Evolutionary conservation across 2,329 filamentous ascomycete species (phyloP).

Genomic region (Aspergillus brasiliensis): DNA sequence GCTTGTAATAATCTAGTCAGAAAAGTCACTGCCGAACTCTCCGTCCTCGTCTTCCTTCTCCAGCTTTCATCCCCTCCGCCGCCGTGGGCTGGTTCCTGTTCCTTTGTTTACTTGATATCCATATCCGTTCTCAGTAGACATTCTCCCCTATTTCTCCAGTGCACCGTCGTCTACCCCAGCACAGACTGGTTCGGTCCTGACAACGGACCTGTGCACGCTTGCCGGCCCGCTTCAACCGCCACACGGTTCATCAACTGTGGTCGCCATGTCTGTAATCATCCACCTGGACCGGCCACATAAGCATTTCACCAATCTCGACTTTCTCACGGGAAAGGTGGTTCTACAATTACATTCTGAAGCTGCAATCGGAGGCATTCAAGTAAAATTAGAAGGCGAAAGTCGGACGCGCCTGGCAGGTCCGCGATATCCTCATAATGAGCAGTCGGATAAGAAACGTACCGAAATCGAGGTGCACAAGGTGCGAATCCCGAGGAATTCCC

Average conservation of each 20-base stretch:
- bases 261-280: constrained; percentile 50
- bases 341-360: constrained; percentile 46
- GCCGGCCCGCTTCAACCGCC: background rate
- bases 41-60: background rate
- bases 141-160: background rate
- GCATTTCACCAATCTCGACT: constrained; percentile 53
- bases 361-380: constrained; percentile 48
- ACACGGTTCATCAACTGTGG: constrained; percentile 15
- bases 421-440: constrained; percentile 43
- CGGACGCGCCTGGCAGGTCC: constrained; percentile 46
- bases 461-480: constrained; percentile 55
- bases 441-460: constrained; percentile 51
- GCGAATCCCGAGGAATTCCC: constrained; percentile 13
- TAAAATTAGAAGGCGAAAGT: constrained; percentile 54
- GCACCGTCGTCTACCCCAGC: background rate
- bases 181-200: background rate
- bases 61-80: background rate
- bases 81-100: background rate
- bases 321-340: constrained; percentile 49
- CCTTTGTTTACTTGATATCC: background rate
- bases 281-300: constrained; percentile 46
- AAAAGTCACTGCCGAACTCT: background rate
- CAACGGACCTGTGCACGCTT: background rate
- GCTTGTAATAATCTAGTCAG: background rate
- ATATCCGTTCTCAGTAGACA: background rate